These are phyloP conservation scores for Fusarium caatingaense DNA, from an alignment of 2,329 filamentous ascomycete genomes.

Conservation along the genomic window DNA sequence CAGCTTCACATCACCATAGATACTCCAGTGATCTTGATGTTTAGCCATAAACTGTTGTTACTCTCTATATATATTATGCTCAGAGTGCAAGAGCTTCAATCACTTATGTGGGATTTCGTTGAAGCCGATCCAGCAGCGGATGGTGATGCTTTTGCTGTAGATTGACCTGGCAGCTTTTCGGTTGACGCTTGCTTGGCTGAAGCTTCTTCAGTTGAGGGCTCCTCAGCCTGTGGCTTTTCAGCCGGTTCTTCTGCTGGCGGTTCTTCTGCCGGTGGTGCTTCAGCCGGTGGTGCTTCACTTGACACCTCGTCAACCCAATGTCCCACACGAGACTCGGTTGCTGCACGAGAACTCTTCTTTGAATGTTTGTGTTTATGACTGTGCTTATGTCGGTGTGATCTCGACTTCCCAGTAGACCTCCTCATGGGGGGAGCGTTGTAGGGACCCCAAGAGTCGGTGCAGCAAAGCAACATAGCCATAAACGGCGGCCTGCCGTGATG, in stretches of 20 bases:
- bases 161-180: neutral
- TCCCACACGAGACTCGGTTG: neutral
- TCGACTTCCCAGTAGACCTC: neutral
- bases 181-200: neutral
- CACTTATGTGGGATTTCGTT: neutral
- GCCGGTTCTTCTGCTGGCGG: neutral
- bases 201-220: neutral
- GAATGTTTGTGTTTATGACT: neutral
- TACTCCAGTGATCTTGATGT: neutral
- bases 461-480: neutral
- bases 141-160: neutral
- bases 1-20: neutral
- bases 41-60: neutral
- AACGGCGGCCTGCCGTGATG: neutral
- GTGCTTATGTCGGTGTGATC: conserved; percentile 1
- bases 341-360: neutral
- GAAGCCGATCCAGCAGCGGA: neutral
- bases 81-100: neutral
- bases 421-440: neutral
- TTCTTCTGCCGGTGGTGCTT: neutral
- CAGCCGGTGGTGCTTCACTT: neutral
- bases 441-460: neutral
- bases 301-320: neutral
- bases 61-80: neutral
- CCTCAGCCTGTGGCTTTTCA: neutral